Evolutionary conservation across 148 eudicot genomes (phyloP), one percentile per base, ranked within the genome.

Genomic region (Camellia lanceoleosa): DNA sequence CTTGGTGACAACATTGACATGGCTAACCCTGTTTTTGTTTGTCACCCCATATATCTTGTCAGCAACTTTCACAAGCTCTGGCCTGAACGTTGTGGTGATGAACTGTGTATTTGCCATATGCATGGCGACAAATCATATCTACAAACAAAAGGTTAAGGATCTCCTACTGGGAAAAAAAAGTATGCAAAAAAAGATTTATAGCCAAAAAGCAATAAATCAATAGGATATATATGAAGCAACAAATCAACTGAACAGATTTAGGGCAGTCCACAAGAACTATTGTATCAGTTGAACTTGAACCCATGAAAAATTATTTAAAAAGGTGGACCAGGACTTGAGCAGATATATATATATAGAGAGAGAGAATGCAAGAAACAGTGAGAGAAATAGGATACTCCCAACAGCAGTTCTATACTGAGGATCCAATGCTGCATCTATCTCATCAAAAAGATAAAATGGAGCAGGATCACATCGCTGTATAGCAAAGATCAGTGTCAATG

Each of bases 341-440:
- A 0, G 13, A 7, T 51, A 38, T 2, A 30, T 14, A 19, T 15
- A 9, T 19, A 3, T 1, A 62, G 43, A 76, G 68, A 44, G 64
- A 64, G 42, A 65, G 58, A 66, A 58, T 5, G 56, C 51, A 55
- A 3, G 19, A 2, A 60, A 75, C 2, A 55, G 16, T 41, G 43
- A 58, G 49, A 52, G 71, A 44, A 76, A 46, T 64, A 93, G 98
- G 97, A 96, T 96, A 96, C 99, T 91, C 83, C 99, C 99, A 72
- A 97, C 99, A 77, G 99, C 98, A 74, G 98, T 94, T 92, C 99
- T 85, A 84, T 97, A 97, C 88, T 97, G 99, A 84, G 99, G 97
- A 89, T 97, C 99, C 75, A 97, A 89, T 71, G 99, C 99, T 54
- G 99, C 99, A 86, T 94, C 99, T 78, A 97, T 97, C 88, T 97